Conservation (phyloP, 1,139 yeast species). For the Sugiyamaella neomexicana region DNA sequence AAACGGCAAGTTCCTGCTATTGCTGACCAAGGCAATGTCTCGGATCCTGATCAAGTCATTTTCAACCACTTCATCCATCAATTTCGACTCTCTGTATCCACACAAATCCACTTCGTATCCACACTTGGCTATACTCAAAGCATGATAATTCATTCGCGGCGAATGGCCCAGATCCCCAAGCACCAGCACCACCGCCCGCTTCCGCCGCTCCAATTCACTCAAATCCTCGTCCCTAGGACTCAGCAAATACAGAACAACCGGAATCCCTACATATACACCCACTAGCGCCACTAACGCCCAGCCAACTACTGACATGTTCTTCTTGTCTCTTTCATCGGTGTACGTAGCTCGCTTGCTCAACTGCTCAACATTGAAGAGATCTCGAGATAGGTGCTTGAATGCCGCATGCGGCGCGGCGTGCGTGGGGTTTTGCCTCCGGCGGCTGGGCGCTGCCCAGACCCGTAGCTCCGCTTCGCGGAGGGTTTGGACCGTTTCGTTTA, state of each 20-base stretch:
- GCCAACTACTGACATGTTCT: conserved; percentile 19
- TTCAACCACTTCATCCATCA: conserved; percentile 35
- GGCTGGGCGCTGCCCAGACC: too few relatives aligned
- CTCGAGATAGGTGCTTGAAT: too few relatives aligned
- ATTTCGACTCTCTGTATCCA: conserved; percentile 64
- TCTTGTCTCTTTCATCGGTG: too few relatives aligned
- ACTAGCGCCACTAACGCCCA: conserved; percentile 28
- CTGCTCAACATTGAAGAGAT: too few relatives aligned
- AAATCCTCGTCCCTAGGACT: conserved; percentile 19
- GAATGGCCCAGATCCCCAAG: conserved; percentile 95
- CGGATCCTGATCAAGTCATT: conserved; percentile 35
- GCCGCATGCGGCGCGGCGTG: too few relatives aligned
- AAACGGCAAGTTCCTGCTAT: conserved; percentile 51
- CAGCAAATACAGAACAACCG: conserved; percentile 34
- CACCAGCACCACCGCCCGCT: conserved; percentile 71
- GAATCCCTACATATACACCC: conserved; percentile 35
- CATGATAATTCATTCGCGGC: conserved; percentile 94
- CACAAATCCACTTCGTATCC: conserved; percentile 80
- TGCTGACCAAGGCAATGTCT: conserved; percentile 49
- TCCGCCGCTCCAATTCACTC: conserved; percentile 38
- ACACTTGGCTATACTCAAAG: conserved; percentile 64
- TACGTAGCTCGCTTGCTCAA: too few relatives aligned
- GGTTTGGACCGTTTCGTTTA: too few relatives aligned
- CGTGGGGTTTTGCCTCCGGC: too few relatives aligned
- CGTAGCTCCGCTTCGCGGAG: too few relatives aligned